These are phyloP conservation scores for Dioszegia hungarica DNA, from an alignment of 768 basidiomycete genomes.

Conservation along the genomic window DNA sequence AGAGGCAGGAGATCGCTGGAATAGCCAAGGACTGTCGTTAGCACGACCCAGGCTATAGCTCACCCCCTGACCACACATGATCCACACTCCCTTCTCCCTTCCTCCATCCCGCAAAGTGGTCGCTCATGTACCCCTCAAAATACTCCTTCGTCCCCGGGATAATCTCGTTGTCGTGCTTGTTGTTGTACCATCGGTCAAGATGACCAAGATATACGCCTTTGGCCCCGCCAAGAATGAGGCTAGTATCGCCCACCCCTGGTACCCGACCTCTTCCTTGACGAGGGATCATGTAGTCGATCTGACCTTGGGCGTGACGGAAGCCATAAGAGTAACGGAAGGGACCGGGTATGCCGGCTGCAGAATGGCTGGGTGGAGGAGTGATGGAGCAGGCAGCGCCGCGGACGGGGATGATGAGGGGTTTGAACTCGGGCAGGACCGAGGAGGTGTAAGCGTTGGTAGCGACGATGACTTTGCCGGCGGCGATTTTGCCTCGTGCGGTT, in stretches of 20 bases:
- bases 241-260: constrained; percentile 25
- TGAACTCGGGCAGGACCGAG: constrained; percentile 66
- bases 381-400: constrained; percentile 35
- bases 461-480: constrained; percentile 65
- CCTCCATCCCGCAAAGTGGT: constrained; percentile 26
- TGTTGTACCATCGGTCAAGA: constrained; percentile 25
- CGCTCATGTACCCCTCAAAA: constrained; percentile 30
- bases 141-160: constrained; percentile 25
- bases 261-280: constrained; percentile 29
- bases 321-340: constrained; percentile 28
- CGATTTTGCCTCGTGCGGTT: constrained; percentile 63
- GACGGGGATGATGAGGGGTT: constrained; percentile 26
- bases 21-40: constrained; percentile 29
- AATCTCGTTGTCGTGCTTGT: constrained; percentile 24
- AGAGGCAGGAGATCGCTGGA: constrained; percentile 30
- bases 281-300: constrained; percentile 36
- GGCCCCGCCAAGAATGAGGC: constrained; percentile 35
- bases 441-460: constrained; percentile 81
- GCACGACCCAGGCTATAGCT: background rate
- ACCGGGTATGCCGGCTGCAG: constrained; percentile 11
- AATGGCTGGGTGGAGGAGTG: constrained; percentile 20
- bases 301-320: constrained; percentile 22
- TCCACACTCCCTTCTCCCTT: constrained; percentile 27
- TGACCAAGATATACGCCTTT: constrained; percentile 19
- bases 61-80: constrained; percentile 33